Base-by-base conservation (phyloP, 1,284 basidiomycete genomes). In the Coniferiporia sulphurascens region DNA sequence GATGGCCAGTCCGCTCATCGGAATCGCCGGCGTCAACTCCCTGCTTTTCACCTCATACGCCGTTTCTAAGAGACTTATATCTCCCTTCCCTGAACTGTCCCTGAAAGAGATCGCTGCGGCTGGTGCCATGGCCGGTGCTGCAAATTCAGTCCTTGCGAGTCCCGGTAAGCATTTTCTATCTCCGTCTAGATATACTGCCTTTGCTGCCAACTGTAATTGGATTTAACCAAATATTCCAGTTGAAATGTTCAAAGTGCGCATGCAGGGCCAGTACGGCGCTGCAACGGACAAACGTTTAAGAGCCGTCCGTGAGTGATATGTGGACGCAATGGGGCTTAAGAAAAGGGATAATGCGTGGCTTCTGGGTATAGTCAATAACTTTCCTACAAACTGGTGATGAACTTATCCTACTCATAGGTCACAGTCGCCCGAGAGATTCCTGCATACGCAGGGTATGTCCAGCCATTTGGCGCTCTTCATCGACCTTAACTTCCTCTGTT, bases 1-100 rank as follows among this genome's bases (percentile, higher is more conserved):
- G 45, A 95, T 95, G 93, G 81, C 88, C 0, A 93, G 91, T 51
- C 96, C 96, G 0, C 78, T 99, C 8, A 62, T 97, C 48, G 96
- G 96, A n/a, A 91, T 99, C 34, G 93, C 95, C 1, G 95, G 92
- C 5, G 95, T 98, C 67, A 98, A 98, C 74, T 96, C 93, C 10
- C 80, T 98, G 17, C 83, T 98, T 6, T 99, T 98, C 73, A 91
- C 92, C 0, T 86, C 94, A 0, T 98, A 97, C 67, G 89, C 85
- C 13, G 76, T 82, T 4, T 89, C 93, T 1, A 87, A 90, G 66
- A 85, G 92, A 8, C 71, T 95, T 52, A 82, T 98, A 49, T 94
- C 92, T 0, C 95, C 95, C 0, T 97, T 87, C 69, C 90, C 91
- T 10, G 80, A 93, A 53, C 77, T 96, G 3, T 85, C 87, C 0